Percentiles rank a stretch among this genome's conserved stretches.
Conservation (phyloP, 495 filamentous ascomycete genomes). For the Thermothielavioides terrestris region DNA sequence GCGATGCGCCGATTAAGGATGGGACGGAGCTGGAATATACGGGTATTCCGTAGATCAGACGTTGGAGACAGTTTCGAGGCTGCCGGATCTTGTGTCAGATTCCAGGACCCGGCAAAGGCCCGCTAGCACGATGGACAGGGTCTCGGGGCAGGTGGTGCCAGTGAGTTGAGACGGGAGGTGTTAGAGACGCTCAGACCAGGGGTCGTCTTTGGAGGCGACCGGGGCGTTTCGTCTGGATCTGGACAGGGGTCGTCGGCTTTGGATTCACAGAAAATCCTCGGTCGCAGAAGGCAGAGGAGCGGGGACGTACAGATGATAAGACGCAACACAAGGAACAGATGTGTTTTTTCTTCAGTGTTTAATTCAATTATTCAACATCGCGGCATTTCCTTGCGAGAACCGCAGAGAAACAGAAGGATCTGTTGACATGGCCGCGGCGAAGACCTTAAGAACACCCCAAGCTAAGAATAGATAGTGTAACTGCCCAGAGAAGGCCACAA, state of each 20-base stretch:
- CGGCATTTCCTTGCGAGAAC: too few relatives aligned
- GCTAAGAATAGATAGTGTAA: too few relatives aligned
- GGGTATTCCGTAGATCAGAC: constrained; percentile 30
- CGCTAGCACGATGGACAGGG: constrained; percentile 28
- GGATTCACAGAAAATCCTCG: not conserved
- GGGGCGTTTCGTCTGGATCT: constrained; percentile 32
- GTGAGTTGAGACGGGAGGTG: constrained; percentile 37
- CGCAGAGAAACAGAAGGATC: too few relatives aligned
- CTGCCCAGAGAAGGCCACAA: constrained; percentile 5
- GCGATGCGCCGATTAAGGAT: constrained; percentile 4
- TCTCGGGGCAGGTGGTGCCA: constrained; percentile 16
- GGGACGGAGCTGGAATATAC: constrained; percentile 7
- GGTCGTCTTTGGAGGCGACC: constrained; percentile 20
- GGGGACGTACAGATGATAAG: not conserved
- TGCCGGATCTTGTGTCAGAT: constrained; percentile 33
- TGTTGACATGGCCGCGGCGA: too few relatives aligned
- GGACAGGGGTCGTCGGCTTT: constrained; percentile 27
- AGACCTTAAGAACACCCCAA: too few relatives aligned
- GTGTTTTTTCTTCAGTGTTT: not conserved
- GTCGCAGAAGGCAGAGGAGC: not conserved
- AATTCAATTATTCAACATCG: not conserved
- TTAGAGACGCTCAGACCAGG: constrained; percentile 36
- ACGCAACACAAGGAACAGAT: not conserved
- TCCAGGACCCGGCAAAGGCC: constrained; percentile 13
- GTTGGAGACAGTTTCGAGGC: constrained; percentile 32